Conservation (phyloP, 2,329 filamentous ascomycete genomes). For the Mariannaea sp. region DNA sequence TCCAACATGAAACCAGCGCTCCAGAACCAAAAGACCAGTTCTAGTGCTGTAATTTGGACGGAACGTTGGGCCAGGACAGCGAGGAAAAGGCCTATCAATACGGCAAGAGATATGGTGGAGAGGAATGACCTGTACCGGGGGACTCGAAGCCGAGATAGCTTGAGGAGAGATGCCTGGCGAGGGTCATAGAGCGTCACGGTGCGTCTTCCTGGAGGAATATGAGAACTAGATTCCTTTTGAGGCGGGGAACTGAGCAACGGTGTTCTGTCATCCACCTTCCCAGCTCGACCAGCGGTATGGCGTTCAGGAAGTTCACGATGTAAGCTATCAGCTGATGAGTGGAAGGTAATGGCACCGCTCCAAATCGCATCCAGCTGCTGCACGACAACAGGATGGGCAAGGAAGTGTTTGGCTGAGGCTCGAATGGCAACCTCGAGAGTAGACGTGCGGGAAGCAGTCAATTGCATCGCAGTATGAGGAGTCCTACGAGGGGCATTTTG, state of each 20-base stretch:
- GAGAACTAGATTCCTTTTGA: slow-evolving; percentile 40
- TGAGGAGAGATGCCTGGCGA: slow-evolving; percentile 86
- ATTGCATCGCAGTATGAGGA: slow-evolving; percentile 50
- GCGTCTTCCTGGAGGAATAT: slow-evolving; percentile 60
- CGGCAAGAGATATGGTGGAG: slow-evolving; percentile 83
- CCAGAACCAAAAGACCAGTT: slow-evolving; percentile 97
- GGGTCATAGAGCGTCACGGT: slow-evolving; percentile 90
- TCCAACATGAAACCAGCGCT: slow-evolving; percentile 96
- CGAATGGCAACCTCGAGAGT: slow-evolving; percentile 92
- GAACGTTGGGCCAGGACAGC: slow-evolving; percentile 79
- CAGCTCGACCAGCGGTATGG: slow-evolving; percentile 33
- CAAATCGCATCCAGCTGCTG: slow-evolving; percentile 97
- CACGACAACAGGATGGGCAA: slow-evolving; percentile 88
- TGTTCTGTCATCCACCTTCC: slow-evolving; percentile 53
- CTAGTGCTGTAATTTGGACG: slow-evolving; percentile 78
- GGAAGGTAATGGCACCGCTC: slow-evolving; percentile 94
- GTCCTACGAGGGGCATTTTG: slow-evolving; percentile 39
- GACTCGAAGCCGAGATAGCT: slow-evolving; percentile 86
- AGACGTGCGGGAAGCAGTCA: slow-evolving; percentile 76
- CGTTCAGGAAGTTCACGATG: slow-evolving; percentile 61
- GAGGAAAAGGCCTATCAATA: slow-evolving; percentile 83
- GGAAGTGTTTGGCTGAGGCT: slow-evolving; percentile 88
- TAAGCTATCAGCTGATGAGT: slow-evolving; percentile 82
- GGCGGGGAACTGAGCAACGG: slow-evolving; percentile 52
- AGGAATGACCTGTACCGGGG: slow-evolving; percentile 90